Evolutionary conservation across 129 eudicot genomes (phyloP).

Genomic region (Lactuca saligna): DNA sequence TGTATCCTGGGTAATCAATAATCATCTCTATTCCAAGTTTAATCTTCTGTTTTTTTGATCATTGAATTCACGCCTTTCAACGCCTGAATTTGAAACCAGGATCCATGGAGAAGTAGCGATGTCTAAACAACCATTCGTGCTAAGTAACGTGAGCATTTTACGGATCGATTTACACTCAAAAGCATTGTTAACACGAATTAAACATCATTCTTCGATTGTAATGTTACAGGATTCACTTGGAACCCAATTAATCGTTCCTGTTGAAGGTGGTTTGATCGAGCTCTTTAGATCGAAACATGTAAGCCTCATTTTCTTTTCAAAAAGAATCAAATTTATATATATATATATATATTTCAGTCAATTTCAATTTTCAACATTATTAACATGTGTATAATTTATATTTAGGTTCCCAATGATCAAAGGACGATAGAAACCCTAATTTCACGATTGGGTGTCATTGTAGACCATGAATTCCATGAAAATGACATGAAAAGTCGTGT

Average conservation of each 20-base stretch:
- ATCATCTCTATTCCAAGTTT: not conserved
- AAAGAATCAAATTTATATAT: not conserved
- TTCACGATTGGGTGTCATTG: conserved; percentile 27
- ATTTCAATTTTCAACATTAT: not conserved
- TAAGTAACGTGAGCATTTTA: conserved; percentile 17
- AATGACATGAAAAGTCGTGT: conserved; percentile 12
- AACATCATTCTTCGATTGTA: not conserved
- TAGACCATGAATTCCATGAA: conserved; percentile 29
- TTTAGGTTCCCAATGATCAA: conserved; percentile 58
- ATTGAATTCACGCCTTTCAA: not conserved
- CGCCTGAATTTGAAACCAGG: conserved; percentile 36
- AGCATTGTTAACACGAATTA: not conserved
- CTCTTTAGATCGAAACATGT: conserved; percentile 61
- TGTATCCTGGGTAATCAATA: conserved; percentile 61
- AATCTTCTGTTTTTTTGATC: not conserved
- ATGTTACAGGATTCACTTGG: conserved; percentile 50
- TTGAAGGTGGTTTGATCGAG: conserved; percentile 60
- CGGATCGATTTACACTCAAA: not conserved
- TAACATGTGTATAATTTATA: conserved; percentile 7
- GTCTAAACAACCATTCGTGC: conserved; percentile 57
- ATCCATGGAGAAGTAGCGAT: conserved; percentile 77
- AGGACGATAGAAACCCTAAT: conserved; percentile 43
- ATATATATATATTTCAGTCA: not conserved
- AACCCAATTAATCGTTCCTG: conserved; percentile 75
- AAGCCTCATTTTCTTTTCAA: conserved; percentile 22